Percentiles rank a stretch among this genome's conserved stretches.
phyloP scores from a whole-genome alignment of 805 yeast species.

The Phaffomyces thermotolerans region DNA sequence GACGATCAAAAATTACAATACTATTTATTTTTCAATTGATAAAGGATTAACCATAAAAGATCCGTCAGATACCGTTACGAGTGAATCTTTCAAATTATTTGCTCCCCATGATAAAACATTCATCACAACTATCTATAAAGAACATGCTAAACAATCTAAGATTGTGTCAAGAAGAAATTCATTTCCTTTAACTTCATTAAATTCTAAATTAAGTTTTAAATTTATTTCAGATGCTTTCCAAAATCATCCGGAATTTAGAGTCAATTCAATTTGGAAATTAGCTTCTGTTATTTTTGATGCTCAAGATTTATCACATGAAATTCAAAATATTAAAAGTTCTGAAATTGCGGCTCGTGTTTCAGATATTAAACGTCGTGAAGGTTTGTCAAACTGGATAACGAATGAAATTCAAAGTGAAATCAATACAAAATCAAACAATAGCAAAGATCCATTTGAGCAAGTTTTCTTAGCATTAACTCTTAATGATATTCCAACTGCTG shows the following conservation, averaged over 20 bases:
- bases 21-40: constrained; percentile 19
- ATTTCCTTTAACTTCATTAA: constrained; percentile 32
- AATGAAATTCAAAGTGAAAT: constrained; percentile 27
- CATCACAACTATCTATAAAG: constrained; percentile 15
- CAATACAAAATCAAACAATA: constrained; percentile 29
- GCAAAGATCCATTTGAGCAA: constrained; percentile 38
- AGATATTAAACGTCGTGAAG: constrained; percentile 34
- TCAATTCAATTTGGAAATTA: constrained; percentile 41
- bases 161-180: constrained; percentile 25
- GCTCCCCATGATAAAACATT: constrained; percentile 9
- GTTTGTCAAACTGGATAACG: constrained; percentile 53
- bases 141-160: constrained; percentile 20
- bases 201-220: constrained; percentile 25
- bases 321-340: constrained; percentile 18
- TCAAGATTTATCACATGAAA: constrained; percentile 12
- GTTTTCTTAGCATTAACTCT: constrained; percentile 44
- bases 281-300: constrained; percentile 58
- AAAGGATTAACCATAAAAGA: constrained; percentile 10
- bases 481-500: constrained; percentile 57
- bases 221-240: constrained; percentile 20
- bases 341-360: constrained; percentile 20
- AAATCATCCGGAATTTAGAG: constrained; percentile 18
- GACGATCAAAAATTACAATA: constrained; percentile 19
- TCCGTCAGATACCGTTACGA: neutral
- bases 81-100: constrained; percentile 1